Conservation (phyloP, 2,329 filamentous ascomycete species). For the Fusarium luffae region DNA sequence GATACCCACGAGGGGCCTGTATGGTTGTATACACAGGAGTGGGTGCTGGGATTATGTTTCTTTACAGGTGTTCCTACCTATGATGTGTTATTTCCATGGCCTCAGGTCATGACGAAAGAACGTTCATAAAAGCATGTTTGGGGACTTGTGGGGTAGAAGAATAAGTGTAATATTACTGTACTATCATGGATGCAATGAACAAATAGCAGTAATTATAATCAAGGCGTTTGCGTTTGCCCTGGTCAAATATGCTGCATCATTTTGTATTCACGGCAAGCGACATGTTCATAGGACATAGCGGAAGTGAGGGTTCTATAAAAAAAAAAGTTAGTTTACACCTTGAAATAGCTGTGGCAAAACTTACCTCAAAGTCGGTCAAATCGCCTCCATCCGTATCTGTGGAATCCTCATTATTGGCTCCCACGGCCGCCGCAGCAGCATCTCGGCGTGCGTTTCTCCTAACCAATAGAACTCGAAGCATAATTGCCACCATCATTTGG, state of each 20-base stretch:
- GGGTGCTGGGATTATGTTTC: conserved; percentile 44
- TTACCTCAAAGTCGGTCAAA: conserved; percentile 41
- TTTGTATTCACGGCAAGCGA: fast-evolving
- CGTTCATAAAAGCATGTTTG: neutral
- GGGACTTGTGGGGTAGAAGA: neutral
- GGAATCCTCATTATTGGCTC: neutral
- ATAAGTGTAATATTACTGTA: neutral
- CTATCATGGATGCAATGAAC: too few relatives aligned
- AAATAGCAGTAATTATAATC: neutral
- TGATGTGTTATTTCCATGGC: conserved; percentile 43
- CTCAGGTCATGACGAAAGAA: neutral
- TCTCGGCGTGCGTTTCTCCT: conserved; percentile 32
- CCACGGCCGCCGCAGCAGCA: neutral
- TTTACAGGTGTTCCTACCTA: conserved; percentile 20
- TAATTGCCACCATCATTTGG: conserved; percentile 36
- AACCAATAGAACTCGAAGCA: conserved; percentile 18
- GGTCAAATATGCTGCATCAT: neutral
- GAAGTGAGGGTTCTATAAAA: conserved; percentile 30
- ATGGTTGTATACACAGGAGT: conserved; percentile 27
- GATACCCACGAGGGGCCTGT: neutral
- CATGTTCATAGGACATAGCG: conserved; percentile 18
- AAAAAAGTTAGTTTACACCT: neutral
- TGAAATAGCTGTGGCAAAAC: fast-evolving
- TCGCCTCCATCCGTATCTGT: conserved; percentile 19
- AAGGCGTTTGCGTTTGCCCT: neutral